Percentiles rank a stretch among this genome's conserved stretches.
These are phyloP conservation scores for Pseudogymnoascus sp. DNA, from an alignment of 2,329 filamentous ascomycete genomes.

Conservation along the genomic window DNA sequence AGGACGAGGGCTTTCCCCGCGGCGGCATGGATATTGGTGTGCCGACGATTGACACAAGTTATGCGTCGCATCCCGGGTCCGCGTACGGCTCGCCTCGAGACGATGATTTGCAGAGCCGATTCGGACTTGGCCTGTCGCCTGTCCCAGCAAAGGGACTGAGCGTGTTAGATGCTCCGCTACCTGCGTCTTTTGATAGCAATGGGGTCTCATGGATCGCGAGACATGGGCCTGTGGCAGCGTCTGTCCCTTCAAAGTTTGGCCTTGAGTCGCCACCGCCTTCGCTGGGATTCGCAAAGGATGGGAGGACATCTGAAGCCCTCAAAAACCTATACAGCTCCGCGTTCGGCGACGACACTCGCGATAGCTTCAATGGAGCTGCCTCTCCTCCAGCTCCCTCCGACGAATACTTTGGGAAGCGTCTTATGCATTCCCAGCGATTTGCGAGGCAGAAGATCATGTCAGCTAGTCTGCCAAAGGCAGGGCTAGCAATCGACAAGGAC, in stretches of 20 bases:
- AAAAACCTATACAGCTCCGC: conserved; percentile 60
- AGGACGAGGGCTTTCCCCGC: conserved; percentile 46
- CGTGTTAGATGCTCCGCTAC: conserved; percentile 86
- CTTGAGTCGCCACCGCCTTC: conserved; percentile 78
- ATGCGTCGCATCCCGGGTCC: conserved; percentile 43
- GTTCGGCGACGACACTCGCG: conserved; percentile 51
- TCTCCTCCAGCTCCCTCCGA: conserved; percentile 35
- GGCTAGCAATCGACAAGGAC: conserved; percentile 48
- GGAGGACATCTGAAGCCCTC: conserved; percentile 53
- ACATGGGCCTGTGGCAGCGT: conserved; percentile 84
- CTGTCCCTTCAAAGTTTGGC: conserved; percentile 84
- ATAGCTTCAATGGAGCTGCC: conserved; percentile 50
- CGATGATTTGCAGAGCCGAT: conserved; percentile 47
- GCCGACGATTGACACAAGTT: conserved; percentile 47
- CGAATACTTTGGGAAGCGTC: conserved; percentile 62
- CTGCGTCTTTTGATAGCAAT: conserved; percentile 92
- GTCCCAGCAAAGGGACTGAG: conserved; percentile 64
- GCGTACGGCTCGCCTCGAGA: conserved; percentile 79
- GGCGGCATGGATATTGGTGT: conserved; percentile 35
- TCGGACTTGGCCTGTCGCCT: conserved; percentile 72
- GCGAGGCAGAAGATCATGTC: conserved; percentile 60
- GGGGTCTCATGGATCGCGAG: conserved; percentile 86
- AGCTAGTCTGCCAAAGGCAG: conserved; percentile 59
- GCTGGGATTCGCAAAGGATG: conserved; percentile 53
- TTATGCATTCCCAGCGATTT: conserved; percentile 62